Evolutionary conservation across 169 alveolate genomes (phyloP).

Genomic region (Plasmodium billcollinsi): DNA sequence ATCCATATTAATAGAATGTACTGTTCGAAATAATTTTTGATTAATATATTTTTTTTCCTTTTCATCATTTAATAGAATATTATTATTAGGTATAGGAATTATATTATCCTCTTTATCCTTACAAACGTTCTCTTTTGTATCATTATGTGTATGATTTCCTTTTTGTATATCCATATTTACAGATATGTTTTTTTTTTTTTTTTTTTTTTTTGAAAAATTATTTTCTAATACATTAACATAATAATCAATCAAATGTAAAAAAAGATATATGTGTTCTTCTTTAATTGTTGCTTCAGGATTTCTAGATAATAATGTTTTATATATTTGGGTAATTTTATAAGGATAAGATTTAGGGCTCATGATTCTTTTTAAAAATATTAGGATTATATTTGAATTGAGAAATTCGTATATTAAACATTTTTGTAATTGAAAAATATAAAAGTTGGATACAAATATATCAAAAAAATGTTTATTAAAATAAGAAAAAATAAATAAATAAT

Average conservation of each 20-base stretch:
- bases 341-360: constrained; percentile 55
- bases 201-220: constrained; percentile 1
- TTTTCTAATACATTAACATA: constrained; percentile 41
- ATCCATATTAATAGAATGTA: background rate
- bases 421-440: background rate
- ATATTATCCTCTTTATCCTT: background rate
- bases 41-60: background rate
- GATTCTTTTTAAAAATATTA: constrained; percentile 41
- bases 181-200: background rate
- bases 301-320: constrained; percentile 1
- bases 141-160: background rate
- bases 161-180: background rate
- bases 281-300: background rate
- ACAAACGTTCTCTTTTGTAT: background rate
- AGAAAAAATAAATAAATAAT: constrained; percentile 42
- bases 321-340: constrained; percentile 50
- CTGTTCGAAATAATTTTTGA: constrained; percentile 12
- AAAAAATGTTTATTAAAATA: constrained; percentile 45
- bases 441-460: constrained; percentile 15
- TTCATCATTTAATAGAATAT: background rate
- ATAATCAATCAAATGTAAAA: constrained; percentile 38
- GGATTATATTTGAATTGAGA: constrained; percentile 4
- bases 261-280: background rate
- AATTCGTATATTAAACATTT: constrained; percentile 7
- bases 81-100: background rate